A percentile compares a stretch with the other conserved stretches of the same genome.
These are phyloP conservation scores for Theobroma grandiflorum DNA, from an alignment of 441 rosid genomes.

Conservation along the genomic window DNA sequence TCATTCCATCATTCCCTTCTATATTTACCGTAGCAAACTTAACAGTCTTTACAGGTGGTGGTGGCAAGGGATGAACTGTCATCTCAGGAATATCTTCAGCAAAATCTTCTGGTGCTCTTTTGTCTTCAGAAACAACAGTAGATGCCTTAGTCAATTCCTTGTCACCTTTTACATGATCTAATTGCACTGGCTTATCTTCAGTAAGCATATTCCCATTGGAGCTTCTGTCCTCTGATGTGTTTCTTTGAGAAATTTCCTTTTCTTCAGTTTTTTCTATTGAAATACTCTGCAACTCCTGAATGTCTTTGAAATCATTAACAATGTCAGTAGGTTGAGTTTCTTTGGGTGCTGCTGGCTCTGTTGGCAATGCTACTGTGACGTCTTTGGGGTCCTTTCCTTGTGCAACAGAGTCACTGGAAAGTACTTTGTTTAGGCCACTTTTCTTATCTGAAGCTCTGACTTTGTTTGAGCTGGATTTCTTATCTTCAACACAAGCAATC, in stretches of 20 bases:
- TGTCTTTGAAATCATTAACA: conserved; percentile 62
- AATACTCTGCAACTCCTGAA: conserved; percentile 56
- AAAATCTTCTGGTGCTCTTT: conserved; percentile 27
- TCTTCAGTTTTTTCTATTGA: conserved; percentile 45
- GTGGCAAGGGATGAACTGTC: conserved; percentile 35
- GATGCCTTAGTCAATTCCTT: conserved; percentile 39
- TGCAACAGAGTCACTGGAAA: conserved; percentile 42
- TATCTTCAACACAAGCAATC: conserved; percentile 43
- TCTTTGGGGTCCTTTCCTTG: conserved; percentile 45
- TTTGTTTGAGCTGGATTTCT: conserved; percentile 48
- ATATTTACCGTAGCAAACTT: conserved; percentile 40
- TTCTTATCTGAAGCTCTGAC: conserved; percentile 41
- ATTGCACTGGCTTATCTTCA: conserved; percentile 29
- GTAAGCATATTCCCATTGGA: conserved; percentile 29
- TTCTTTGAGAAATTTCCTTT: conserved; percentile 30
- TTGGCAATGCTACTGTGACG: conserved; percentile 29
- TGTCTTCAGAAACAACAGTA: conserved; percentile 42
- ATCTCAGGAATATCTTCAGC: conserved; percentile 38
- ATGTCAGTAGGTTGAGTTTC: conserved; percentile 36
- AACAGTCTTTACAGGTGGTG: conserved; percentile 41
- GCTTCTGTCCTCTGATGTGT: conserved; percentile 35
- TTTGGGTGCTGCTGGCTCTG: conserved; percentile 35
- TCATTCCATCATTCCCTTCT: conserved; percentile 36
- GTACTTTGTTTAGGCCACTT: conserved; percentile 32
- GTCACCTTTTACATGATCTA: conserved; percentile 28